Conservation (phyloP, 495 filamentous ascomycete species). For the Podospora pseudocomata region DNA sequence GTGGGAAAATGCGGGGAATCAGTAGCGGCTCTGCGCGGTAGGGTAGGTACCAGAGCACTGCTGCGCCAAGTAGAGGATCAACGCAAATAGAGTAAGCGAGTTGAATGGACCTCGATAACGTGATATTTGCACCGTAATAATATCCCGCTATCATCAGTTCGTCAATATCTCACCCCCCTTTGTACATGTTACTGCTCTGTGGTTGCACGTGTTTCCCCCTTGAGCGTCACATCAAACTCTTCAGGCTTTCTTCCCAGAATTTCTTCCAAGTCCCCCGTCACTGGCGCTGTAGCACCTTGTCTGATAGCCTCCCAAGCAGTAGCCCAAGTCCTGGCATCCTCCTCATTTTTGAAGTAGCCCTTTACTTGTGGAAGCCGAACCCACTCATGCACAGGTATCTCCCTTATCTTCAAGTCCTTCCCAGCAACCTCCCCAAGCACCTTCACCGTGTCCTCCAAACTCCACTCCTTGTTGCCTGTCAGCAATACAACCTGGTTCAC, state of each 20-base stretch:
- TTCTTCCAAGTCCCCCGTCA: slow-evolving; percentile 31
- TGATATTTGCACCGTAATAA: no score
- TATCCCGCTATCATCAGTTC: no score
- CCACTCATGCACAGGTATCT: slow-evolving; percentile 45
- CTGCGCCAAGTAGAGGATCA: no score
- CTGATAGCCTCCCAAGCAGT: slow-evolving; percentile 46
- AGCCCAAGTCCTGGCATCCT: slow-evolving; percentile 29
- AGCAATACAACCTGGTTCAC: slow-evolving; percentile 39
- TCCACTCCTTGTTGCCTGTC: slow-evolving; percentile 39
- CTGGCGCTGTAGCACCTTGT: slow-evolving; percentile 40
- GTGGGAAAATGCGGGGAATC: no score
- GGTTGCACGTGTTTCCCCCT: slow-evolving; percentile 17
- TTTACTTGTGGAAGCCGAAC: slow-evolving; percentile 31
- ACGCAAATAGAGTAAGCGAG: no score
- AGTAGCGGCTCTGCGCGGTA: no score
- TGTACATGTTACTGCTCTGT: neutral
- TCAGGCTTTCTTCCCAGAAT: slow-evolving; percentile 40
- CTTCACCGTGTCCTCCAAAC: slow-evolving; percentile 40
- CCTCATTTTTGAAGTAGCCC: slow-evolving; percentile 19
- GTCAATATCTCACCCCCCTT: no score
- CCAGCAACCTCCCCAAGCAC: slow-evolving; percentile 34
- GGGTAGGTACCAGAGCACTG: no score
- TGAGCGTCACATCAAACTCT: slow-evolving; percentile 32
- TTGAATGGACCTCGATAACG: no score
- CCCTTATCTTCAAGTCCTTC: slow-evolving; percentile 26